Evolutionary conservation across 2,329 filamentous ascomycete genomes (phyloP), one percentile per base, ranked within the genome.

Genomic region (Phialophora macrospora): DNA sequence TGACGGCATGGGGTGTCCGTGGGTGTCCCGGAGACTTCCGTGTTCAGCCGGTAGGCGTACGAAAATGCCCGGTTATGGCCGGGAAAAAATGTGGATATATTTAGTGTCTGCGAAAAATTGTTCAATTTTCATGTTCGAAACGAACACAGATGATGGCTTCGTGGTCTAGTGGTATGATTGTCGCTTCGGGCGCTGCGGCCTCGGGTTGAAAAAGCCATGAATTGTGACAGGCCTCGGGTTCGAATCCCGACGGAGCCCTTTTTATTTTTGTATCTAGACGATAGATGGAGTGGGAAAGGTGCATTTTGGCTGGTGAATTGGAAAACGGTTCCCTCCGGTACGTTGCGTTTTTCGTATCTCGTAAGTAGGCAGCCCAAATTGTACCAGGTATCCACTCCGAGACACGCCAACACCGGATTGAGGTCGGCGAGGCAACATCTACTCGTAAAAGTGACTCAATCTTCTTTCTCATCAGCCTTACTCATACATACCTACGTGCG

Each of bases 151-250:
- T 28, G 12, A 4, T 44, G 38, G 38, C 32, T 59, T 30, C 22
- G 22, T 30, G 56, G 58, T 60, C 58, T 60, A 60, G 63, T 76
- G 72, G 75, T 77, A 77, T 77, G 75, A 77, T 77, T 76, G 75
- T 75, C 72, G 75, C 75, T 77, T 77, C 75, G 75, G 75, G 75
- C 70, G 61, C 41, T 41, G 28, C 52, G 34, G 66, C 73, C 72
- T 72, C 64, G 72, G 70, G 64, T 67, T 68, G 60, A 59, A 68
- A 71, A 70, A 72, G 69, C 68, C 62, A 63, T 61, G 63, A 69
- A 71, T 64, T 77, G 75, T 77, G 75, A 75, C 75, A 77, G 75
- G 75, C 68, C 74, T 70, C 74, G 74, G 75, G 74, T 76, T 77
- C 75, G 73, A 77, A 75, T 76, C 75, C 75, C 74, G 75, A 72